Evolutionary conservation across 148 eudicot species (phyloP).

Genomic region (Rhododendron simsii): DNA sequence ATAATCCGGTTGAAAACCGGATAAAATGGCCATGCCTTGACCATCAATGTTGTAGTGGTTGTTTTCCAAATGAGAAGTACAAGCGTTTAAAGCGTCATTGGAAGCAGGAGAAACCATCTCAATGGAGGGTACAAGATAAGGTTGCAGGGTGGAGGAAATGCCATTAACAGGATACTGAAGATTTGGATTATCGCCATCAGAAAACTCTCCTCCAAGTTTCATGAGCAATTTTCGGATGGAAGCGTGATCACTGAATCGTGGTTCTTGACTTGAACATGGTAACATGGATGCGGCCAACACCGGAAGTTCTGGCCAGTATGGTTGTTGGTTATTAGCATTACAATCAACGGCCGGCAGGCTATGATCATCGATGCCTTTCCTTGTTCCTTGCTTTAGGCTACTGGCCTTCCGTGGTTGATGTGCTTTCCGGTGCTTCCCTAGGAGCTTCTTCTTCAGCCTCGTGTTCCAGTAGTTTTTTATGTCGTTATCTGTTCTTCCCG

Average conservation of each 20-base stretch:
- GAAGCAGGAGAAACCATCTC: conserved; percentile 9
- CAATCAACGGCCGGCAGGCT: conserved; percentile 14
- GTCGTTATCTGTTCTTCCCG: conserved; percentile 94
- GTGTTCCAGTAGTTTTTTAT: conserved; percentile 97
- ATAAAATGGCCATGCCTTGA: background rate
- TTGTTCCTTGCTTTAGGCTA: conserved; percentile 14
- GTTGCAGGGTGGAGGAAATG: conserved; percentile 5
- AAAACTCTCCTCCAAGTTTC: conserved; percentile 54
- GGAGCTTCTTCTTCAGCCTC: conserved; percentile 78
- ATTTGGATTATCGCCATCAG: conserved; percentile 6
- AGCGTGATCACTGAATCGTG: conserved; percentile 35
- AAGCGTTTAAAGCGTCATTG: background rate
- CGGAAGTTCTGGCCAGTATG: conserved; percentile 27
- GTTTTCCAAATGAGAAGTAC: background rate
- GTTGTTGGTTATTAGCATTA: conserved; percentile 5
- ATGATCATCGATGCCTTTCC: background rate
- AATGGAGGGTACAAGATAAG: background rate
- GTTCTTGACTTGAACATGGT: conserved; percentile 30
- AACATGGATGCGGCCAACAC: conserved; percentile 15
- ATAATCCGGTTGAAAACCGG: conserved; percentile 27
- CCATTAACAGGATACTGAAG: conserved; percentile 8
- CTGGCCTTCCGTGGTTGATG: conserved; percentile 24
- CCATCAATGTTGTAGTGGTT: background rate
- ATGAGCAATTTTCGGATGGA: conserved; percentile 54
- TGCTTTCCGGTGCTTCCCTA: conserved; percentile 75